Conservation (phyloP, 208 protist genomes). For the Leishmania lainsoni region DNA sequence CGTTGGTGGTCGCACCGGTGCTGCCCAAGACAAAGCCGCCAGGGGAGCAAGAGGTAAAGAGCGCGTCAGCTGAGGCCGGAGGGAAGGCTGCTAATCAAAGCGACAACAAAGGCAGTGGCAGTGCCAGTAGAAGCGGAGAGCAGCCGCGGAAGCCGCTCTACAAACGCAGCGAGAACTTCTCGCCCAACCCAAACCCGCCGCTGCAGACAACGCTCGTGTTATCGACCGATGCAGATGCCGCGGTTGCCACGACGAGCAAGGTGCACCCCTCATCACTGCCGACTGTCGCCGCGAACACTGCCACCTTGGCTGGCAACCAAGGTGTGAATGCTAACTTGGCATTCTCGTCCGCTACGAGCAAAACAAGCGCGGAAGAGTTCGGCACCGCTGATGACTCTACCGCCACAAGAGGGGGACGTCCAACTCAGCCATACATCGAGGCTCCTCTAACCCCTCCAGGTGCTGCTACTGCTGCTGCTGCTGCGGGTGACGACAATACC, state of each 20-base stretch:
- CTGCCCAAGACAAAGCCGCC: not conserved
- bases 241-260: too few species aligned
- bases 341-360: constrained; percentile 11
- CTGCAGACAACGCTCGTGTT: not conserved
- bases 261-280: not conserved
- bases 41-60: not conserved
- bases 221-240: not conserved
- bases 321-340: not conserved
- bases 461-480: not conserved
- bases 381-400: not conserved
- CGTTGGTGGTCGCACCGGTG: constrained; percentile 5
- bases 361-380: constrained; percentile 7
- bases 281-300: not conserved
- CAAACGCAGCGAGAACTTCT: constrained; percentile 5
- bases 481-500: not conserved
- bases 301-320: not conserved
- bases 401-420: not conserved
- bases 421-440: constrained; percentile 5
- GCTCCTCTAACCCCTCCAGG: not conserved
- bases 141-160: constrained; percentile 1
- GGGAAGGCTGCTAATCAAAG: not conserved
- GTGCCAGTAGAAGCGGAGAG: not conserved
- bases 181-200: not conserved
- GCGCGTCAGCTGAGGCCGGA: not conserved
- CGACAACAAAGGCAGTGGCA: not conserved